Base-by-base conservation (phyloP, 2,329 filamentous ascomycete genomes). In the Claviceps sp. region DNA sequence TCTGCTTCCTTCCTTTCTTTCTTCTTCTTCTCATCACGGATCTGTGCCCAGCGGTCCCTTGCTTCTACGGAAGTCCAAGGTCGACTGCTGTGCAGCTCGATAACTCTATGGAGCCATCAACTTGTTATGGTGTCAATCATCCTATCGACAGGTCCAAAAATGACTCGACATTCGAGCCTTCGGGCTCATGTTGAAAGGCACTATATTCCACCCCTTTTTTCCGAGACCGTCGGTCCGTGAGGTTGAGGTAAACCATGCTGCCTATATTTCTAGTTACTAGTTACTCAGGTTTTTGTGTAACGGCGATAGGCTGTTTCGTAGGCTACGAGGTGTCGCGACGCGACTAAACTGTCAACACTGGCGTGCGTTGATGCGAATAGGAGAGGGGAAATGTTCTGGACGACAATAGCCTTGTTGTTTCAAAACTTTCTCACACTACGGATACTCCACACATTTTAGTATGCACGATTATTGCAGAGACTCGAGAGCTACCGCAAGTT, bases 101-200 rank as follows among this genome's bases (percentile, higher is more conserved):
- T 88, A 81, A 78, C 72, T 64, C 66, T 68, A 88, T 83, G 86
- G 86, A 89, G 83, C 82, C 85, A 87, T 82, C 79, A 70, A 68
- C 67, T 67, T 69, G 66, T 63, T 70, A 82, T 88, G 86, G 80
- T 89, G 84, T 86, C 78, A 82, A 85, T 88, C 71, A 75, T 90
- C 86, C 85, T 82, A 87, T 89, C 86, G 88, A 95, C 89, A 93
- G 86, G 83, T 93, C 84, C 87, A 69, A 94, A 84, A 95, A 69
- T 64, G 79, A 93, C 72, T 69, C 71, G 74, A 74, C 68, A 50
- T 71, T 73, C 69, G 70, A 69, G 72, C 71, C 75, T 77, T 79
- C 78, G 36, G 44, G 53, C 22, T 54, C 47, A 40, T 52, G 42
- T 44, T 52, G 50, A 44, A 39, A 75, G 83, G 77, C 79, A 79